Base-by-base conservation (phyloP, 768 basidiomycete species). In the Rhodosporidiobolus sp. region DNA sequence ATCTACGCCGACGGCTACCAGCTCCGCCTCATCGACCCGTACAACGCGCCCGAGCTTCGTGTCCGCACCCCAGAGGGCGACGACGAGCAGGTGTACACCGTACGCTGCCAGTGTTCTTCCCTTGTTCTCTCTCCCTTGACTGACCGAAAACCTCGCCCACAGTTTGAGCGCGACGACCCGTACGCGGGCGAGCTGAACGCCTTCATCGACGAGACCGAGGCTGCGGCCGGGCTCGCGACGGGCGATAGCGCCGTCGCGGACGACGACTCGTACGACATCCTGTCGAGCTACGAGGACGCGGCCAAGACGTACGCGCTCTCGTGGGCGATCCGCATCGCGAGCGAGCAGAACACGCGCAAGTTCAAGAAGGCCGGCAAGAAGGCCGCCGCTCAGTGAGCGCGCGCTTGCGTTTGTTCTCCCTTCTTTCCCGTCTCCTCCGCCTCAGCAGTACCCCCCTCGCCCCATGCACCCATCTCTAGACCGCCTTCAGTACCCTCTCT, bases 31-130 rank as follows among this genome's bases (percentile, higher is more conserved):
- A 82, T 83, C 30, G 91, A 98, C 82, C 94, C 95, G 26, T 98
- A 98, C 83, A 91, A 94, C 67, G 87, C 89, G 77, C 95, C 95
- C 11, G 85, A 90, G 11, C 87, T 98, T 46, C 89, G 89, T 79
- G 85, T 97, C 75, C 91, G 95, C 22, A 67, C 70, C 22, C 78
- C 78, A 17, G 70, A 70, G 53, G 70, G 68, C 28, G 78, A 79
- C 65, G 72, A 74, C 43, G 77, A 75, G 66, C 75, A 79, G 57
- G 64, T 72, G 16, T 65, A 70, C 71, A 73, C 59, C 45, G 76
- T 75, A 48, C 50, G 77, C 75, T 30, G 50, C 50, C 49, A 16
- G n/a, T 48, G 24, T 30, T 63, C 28, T 17, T 12, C 19, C 11
- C 26, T 52, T 6, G 4, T 52, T 14, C 26, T 24, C 26, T 38